Percentiles rank a stretch among this genome's conserved stretches.
Conservation (phyloP, 1,139 yeast species). For the Yamadazyma membranifaciens region DNA sequence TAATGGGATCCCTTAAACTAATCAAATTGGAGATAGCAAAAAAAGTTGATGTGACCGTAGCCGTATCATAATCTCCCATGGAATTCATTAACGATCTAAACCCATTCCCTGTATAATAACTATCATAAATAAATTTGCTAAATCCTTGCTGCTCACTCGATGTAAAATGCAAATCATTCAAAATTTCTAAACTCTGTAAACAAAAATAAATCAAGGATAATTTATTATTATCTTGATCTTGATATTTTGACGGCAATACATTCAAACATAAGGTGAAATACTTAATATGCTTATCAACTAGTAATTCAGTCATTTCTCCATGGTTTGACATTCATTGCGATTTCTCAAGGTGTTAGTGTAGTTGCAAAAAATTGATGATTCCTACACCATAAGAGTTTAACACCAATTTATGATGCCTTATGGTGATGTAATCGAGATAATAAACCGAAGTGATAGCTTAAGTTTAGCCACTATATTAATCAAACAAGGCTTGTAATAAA, state of each 20-base stretch:
- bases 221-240: constrained; percentile 64
- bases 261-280: constrained; percentile 52
- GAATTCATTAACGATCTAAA: constrained; percentile 52
- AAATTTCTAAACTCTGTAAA: constrained; percentile 57
- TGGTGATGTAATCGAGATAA: too few species aligned
- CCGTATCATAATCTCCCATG: constrained; percentile 46
- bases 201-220: constrained; percentile 67
- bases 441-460: too few species aligned
- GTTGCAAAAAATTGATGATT: too few species aligned
- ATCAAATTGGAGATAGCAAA: constrained; percentile 56
- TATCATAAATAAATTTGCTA: constrained; percentile 48
- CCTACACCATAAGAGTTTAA: too few species aligned
- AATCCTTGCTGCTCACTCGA: constrained; percentile 27
- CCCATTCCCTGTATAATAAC: constrained; percentile 39
- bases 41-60: constrained; percentile 68
- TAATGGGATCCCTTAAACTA: constrained; percentile 42
- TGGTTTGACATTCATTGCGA: too few species aligned
- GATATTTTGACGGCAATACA: constrained; percentile 49
- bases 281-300: constrained; percentile 41
- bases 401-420: too few species aligned
- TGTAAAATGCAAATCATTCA: constrained; percentile 37
- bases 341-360: too few species aligned
- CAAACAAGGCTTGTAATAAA: too few species aligned
- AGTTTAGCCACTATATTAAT: too few species aligned
- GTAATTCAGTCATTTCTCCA: constrained; percentile 11